phyloP scores from a whole-genome alignment of 1,284 basidiomycete species.

The Pascua guehoae region DNA sequence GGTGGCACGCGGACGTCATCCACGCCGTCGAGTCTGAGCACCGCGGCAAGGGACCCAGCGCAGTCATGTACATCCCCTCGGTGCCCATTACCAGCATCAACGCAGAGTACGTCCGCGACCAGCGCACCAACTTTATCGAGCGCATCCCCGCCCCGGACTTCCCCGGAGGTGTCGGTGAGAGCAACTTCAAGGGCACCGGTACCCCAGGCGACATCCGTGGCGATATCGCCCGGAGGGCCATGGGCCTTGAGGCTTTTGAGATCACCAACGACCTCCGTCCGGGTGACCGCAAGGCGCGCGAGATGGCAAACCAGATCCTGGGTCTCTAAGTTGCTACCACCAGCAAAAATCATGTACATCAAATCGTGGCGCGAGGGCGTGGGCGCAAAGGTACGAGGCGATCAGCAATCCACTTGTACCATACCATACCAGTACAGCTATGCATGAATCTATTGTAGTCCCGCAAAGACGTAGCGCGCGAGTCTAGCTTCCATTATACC shows the following conservation, averaged over 20 bases:
- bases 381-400: too few species aligned
- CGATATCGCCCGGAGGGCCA: slow-evolving; percentile 50
- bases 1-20: slow-evolving; percentile 75
- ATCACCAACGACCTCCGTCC: slow-evolving; percentile 11
- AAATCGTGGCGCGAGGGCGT: too few species aligned
- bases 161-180: slow-evolving; percentile 69
- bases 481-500: too few species aligned
- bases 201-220: slow-evolving; percentile 52
- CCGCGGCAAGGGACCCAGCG: slow-evolving; percentile 61
- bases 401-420: too few species aligned
- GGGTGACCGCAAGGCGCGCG: slow-evolving; percentile 24
- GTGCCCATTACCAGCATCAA: slow-evolving; percentile 66
- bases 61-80: slow-evolving; percentile 75
- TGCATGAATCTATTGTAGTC: too few species aligned
- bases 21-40: slow-evolving; percentile 69
- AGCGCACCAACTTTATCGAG: slow-evolving; percentile 57
- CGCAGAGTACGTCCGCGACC: slow-evolving; percentile 61
- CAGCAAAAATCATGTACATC: too few species aligned
- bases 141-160: slow-evolving; percentile 70
- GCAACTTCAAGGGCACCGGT: slow-evolving; percentile 56
- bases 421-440: too few species aligned
- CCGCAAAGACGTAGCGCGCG: too few species aligned
- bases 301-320: slow-evolving; percentile 12
- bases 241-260: slow-evolving; percentile 40
- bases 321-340: slow-evolving; percentile 9